Percentiles rank a stretch among this genome's conserved stretches.
phyloP scores from a whole-genome alignment of 805 yeast genomes.

The Martiniozyma abietophila region DNA sequence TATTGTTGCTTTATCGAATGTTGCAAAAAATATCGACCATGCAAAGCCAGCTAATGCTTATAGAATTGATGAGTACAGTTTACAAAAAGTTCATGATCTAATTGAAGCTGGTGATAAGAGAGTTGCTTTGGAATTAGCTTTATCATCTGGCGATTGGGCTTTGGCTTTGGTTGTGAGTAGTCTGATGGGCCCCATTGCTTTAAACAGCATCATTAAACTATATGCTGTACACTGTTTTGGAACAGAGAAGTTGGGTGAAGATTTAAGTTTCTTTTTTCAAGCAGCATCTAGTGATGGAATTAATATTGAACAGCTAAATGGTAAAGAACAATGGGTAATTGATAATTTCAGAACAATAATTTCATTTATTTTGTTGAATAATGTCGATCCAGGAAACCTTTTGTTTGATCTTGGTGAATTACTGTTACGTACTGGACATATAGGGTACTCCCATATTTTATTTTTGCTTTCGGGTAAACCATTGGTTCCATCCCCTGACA shows the following conservation, averaged over 20 bases:
- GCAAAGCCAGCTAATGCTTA: constrained; percentile 20
- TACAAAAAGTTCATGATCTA: constrained; percentile 27
- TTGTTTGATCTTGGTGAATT: constrained; percentile 28
- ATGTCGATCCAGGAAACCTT: constrained; percentile 16
- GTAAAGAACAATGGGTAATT: constrained; percentile 22
- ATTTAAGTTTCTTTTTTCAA: constrained; percentile 23
- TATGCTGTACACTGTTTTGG: constrained; percentile 17
- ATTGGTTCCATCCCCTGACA: constrained; percentile 16
- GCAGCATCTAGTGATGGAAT: constrained; percentile 15
- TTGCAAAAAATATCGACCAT: constrained; percentile 8
- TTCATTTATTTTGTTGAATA: constrained; percentile 24
- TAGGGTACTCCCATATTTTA: constrained; percentile 33
- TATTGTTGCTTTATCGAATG: constrained; percentile 12
- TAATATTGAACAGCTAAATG: constrained; percentile 14
- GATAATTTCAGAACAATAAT: constrained; percentile 23
- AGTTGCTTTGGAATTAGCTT: constrained; percentile 54
- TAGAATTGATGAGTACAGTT: constrained; percentile 15
- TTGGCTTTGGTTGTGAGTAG: constrained; percentile 66
- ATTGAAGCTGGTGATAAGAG: constrained; percentile 57
- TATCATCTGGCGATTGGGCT: constrained; percentile 64
- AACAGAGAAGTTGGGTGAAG: constrained; percentile 18
- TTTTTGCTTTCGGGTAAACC: constrained; percentile 25
- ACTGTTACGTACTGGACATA: constrained; percentile 28
- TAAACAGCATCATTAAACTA: constrained; percentile 35
- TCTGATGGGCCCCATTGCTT: constrained; percentile 48